Evolutionary conservation across 225 moss, liverwort and hornwort genomes (phyloP).

Genomic region (Takakia lepidozioides): DNA sequence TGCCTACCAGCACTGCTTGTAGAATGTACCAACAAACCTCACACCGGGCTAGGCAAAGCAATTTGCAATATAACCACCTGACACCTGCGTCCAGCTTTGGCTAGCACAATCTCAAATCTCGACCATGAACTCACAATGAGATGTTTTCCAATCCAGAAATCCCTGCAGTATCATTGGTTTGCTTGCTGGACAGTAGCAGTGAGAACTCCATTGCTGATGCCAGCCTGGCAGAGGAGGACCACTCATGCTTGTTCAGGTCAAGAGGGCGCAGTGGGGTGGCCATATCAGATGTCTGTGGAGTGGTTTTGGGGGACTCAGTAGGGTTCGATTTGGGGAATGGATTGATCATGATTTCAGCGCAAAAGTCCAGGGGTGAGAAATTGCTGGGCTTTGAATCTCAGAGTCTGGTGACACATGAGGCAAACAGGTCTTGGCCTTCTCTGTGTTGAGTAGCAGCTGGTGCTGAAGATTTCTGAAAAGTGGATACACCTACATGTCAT

Average conservation of each 20-base stretch:
- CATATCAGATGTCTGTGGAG: constrained; percentile 11
- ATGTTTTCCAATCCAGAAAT: too few relatives aligned
- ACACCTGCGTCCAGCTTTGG: too few relatives aligned
- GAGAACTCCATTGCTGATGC: too few relatives aligned
- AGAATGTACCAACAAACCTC: too few relatives aligned
- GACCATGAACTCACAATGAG: too few relatives aligned
- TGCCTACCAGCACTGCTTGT: too few relatives aligned
- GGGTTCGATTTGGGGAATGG: too few relatives aligned
- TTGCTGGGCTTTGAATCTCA: constrained; percentile 24
- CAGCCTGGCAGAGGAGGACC: constrained; percentile 16
- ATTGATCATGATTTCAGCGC: constrained; percentile 1
- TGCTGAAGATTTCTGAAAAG: constrained; percentile 63
- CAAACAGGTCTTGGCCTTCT: constrained; percentile 34
- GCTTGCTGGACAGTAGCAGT: too few relatives aligned
- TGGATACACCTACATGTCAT: constrained; percentile 59
- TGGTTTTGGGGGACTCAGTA: constrained; percentile 5
- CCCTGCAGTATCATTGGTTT: too few relatives aligned
- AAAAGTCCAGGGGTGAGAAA: constrained; percentile 6
- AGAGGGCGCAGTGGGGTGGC: constrained; percentile 38
- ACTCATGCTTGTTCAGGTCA: constrained; percentile 49
- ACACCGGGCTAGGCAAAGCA: too few relatives aligned
- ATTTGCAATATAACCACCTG: too few relatives aligned
- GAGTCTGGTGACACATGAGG: constrained; percentile 44
- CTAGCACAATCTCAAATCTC: too few relatives aligned
- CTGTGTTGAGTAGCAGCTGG: constrained; percentile 70